These are phyloP conservation scores for Pythium volutum DNA, from an alignment of 352 stramenopile genomes.

Conservation along the genomic window DNA sequence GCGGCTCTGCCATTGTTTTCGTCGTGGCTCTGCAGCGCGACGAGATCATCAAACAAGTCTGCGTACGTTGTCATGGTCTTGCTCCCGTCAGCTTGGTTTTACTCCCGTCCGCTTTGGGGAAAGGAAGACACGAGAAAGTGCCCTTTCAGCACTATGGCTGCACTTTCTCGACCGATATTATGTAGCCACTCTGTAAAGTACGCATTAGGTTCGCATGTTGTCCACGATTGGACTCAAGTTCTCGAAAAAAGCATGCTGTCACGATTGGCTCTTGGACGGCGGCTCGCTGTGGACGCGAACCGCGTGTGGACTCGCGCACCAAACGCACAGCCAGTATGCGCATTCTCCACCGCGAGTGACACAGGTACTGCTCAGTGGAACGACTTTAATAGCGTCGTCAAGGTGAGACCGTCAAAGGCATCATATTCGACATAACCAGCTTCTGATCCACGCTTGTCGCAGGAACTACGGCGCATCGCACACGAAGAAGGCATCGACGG, in stretches of 20 bases:
- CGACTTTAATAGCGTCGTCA: conserved; percentile 58
- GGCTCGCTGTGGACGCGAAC: neutral
- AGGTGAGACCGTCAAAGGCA: conserved; percentile 32
- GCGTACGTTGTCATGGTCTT: conserved; percentile 32
- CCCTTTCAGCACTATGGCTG: neutral
- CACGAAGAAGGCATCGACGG: conserved; percentile 39
- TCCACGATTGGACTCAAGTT: neutral
- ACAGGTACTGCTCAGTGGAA: conserved; percentile 31
- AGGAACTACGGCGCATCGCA: conserved; percentile 67
- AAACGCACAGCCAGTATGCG: neutral
- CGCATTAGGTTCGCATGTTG: conserved; percentile 12
- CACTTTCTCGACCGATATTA: neutral
- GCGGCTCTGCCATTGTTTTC: conserved; percentile 3
- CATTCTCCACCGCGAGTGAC: neutral
- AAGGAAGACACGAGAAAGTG: neutral
- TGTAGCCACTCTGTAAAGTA: conserved; percentile 1
- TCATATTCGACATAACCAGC: neutral
- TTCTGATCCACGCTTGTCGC: neutral
- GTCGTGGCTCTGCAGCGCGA: conserved; percentile 20
- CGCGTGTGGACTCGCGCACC: neutral
- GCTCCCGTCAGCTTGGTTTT: too few relatives aligned
- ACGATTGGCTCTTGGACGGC: conserved; percentile 6
- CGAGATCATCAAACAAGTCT: conserved; percentile 48
- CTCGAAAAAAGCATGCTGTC: neutral
- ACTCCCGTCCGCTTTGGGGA: too few relatives aligned